Conservation (phyloP, 805 yeast species). For the Maudiozyma pseudohumilis region DNA sequence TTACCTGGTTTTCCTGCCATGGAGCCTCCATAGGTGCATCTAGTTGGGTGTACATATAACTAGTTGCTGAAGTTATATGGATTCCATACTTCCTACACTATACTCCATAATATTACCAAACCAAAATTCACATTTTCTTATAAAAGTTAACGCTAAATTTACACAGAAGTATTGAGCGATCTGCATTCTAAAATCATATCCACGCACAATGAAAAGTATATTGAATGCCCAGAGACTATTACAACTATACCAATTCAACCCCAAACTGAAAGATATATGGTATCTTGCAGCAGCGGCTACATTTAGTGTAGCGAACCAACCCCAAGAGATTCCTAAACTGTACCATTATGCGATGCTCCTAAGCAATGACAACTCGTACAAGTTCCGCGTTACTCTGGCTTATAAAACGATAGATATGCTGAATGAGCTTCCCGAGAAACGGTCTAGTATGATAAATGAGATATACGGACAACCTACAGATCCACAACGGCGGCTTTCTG, state of each 20-base stretch:
- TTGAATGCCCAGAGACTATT: conserved; percentile 23
- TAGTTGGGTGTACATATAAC: too few relatives aligned
- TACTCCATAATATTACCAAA: too few relatives aligned
- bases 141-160: too few relatives aligned
- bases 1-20: too few relatives aligned
- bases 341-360: conserved; percentile 54
- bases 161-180: too few relatives aligned
- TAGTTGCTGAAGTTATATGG: too few relatives aligned
- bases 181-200: too few relatives aligned
- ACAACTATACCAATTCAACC: conserved; percentile 32
- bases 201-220: conserved; percentile 18
- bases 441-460: conserved; percentile 11
- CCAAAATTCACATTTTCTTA: too few relatives aligned
- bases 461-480: conserved; percentile 15
- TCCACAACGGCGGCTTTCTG: conserved; percentile 30
- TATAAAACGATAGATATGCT: conserved; percentile 14
- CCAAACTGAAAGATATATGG: conserved; percentile 54
- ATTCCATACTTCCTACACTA: too few relatives aligned
- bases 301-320: conserved; percentile 70
- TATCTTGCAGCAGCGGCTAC: conserved; percentile 72
- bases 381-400: conserved; percentile 14
- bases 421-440: conserved; percentile 5
- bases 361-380: conserved; percentile 13
- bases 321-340: conserved; percentile 67
- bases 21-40: too few relatives aligned